Evolutionary conservation across 148 eudicot species (phyloP).

Genomic region (Rhododendron molle): DNA sequence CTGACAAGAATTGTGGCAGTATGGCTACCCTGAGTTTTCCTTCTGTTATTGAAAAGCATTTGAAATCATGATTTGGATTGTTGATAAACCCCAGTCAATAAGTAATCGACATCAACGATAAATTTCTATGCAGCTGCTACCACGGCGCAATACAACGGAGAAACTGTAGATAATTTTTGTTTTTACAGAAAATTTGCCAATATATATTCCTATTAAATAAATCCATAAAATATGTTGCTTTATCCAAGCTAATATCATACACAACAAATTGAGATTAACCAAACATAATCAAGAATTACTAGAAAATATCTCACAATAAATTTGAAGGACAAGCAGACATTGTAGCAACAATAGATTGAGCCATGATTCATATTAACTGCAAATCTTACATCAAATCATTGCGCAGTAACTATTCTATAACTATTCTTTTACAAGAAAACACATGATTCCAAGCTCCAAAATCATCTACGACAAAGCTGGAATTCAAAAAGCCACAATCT

Average conservation of each 20-base stretch:
- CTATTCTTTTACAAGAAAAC: slow-evolving; percentile 11
- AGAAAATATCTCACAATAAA: not conserved
- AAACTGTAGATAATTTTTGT: not conserved
- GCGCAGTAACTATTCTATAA: slow-evolving; percentile 3
- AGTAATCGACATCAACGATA: not conserved
- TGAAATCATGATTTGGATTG: not conserved
- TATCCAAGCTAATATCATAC: not conserved
- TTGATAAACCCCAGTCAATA: not conserved
- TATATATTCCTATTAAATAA: not conserved
- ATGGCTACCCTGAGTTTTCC: not conserved
- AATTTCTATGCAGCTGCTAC: not conserved
- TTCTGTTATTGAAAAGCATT: not conserved
- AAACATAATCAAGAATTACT: not conserved
- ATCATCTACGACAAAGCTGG: not conserved
- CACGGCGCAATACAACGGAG: not conserved
- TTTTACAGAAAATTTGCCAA: not conserved
- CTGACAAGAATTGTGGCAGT: too few species aligned
- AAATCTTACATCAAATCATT: slow-evolving; percentile 11
- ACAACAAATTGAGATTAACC: not conserved
- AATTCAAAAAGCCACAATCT: slow-evolving; percentile 6
- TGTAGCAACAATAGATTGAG: not conserved
- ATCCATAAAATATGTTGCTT: not conserved
- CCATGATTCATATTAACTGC: slow-evolving; percentile 17
- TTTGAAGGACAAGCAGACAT: not conserved
- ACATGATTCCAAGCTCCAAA: slow-evolving; percentile 13